phyloP scores from a whole-genome alignment of 306 rosid species.

The Quercus ilex region DNA sequence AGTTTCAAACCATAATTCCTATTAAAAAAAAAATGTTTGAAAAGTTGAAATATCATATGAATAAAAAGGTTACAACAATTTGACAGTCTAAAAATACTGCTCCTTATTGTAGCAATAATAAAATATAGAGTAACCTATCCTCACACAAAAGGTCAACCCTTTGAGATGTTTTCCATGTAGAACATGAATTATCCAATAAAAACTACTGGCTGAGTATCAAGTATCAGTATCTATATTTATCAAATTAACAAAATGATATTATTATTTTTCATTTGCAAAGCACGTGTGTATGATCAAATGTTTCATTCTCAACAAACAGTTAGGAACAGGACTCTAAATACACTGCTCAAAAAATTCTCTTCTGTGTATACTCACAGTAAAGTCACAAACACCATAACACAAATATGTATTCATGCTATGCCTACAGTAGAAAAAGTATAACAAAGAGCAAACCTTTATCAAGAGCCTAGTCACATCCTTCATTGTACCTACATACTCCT shows the following conservation, averaged over 20 bases:
- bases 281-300: neutral
- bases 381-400: slow-evolving; percentile 4
- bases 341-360: neutral
- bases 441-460: slow-evolving; percentile 59
- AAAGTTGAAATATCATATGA: neutral
- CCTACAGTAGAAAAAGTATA: neutral
- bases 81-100: neutral
- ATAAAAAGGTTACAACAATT: neutral
- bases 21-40: neutral
- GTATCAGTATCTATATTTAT: neutral
- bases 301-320: neutral
- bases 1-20: neutral
- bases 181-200: neutral
- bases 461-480: slow-evolving; percentile 75
- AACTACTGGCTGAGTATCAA: neutral
- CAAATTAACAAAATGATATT: neutral
- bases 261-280: neutral
- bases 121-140: neutral
- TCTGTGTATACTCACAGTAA: neutral
- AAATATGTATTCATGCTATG: slow-evolving; percentile 12
- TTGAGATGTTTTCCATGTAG: neutral
- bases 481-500: slow-evolving; percentile 66
- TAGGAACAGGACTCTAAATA: neutral
- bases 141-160: neutral
- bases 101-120: neutral